phyloP scores from a whole-genome alignment of 176 grass and related monocot genomes.

The Triticum urartu region DNA sequence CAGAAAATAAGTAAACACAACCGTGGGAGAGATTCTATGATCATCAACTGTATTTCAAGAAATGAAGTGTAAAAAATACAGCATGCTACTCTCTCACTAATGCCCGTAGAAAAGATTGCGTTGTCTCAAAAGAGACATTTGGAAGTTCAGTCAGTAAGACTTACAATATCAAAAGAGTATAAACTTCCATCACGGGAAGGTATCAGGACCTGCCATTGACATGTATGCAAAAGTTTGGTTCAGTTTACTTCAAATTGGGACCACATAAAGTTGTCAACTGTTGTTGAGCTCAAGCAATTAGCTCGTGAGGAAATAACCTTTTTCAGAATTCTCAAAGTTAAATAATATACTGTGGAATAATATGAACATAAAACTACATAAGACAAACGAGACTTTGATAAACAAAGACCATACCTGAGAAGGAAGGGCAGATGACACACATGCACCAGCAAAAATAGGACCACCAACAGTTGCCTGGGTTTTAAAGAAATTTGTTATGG shows the following conservation, averaged over 20 bases:
- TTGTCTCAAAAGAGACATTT: neutral
- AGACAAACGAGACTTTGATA: neutral
- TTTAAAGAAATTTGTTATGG: conserved; percentile 21
- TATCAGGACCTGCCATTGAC: conserved; percentile 61
- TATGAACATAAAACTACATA: conserved; percentile 6
- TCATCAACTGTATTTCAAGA: neutral
- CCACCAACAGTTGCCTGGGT: conserved; percentile 73
- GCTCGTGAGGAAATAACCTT: neutral
- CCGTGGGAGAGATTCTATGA: neutral
- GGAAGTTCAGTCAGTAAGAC: conserved; percentile 19
- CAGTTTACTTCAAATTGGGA: conserved; percentile 1
- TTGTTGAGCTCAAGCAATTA: neutral
- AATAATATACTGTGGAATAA: neutral
- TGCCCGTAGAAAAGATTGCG: neutral
- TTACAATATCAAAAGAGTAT: conserved; percentile 83
- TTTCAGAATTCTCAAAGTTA: conserved; percentile 3
- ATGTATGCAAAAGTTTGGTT: conserved; percentile 21
- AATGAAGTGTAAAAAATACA: neutral
- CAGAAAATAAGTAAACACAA: neutral
- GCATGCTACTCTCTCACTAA: neutral
- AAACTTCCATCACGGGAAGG: conserved; percentile 69
- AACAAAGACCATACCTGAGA: conserved; percentile 50
- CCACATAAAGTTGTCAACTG: neutral
- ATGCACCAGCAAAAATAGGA: conserved; percentile 92
- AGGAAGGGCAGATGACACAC: conserved; percentile 60